Evolutionary conservation across 2,329 filamentous ascomycete species (phyloP), one percentile per base, ranked within the genome.

Genomic region (Botrytis tulipae): DNA sequence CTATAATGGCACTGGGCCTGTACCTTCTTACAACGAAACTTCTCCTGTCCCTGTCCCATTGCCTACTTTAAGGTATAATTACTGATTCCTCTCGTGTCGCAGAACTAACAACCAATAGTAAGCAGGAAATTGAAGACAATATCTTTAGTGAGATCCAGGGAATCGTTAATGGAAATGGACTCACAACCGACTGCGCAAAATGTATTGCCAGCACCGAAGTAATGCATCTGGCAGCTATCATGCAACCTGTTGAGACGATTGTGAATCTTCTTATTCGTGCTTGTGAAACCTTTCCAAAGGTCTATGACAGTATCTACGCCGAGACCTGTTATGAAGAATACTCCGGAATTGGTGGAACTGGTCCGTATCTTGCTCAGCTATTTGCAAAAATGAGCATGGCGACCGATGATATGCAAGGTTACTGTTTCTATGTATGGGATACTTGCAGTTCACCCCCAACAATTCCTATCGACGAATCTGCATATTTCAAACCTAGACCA

Each of bases 371-470:
- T 46, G 67, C 44, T 60, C 72, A 73, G 32, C 16, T 62, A 7
- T 72, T 68, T 68, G 70, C 70, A 35, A 72, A 40, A 37, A 71
- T 61, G 72, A 73, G 65, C n/a, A 73, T 73, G 35, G 48, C 72
- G 18, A 73, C 57, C 29, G 32, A 40, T 60, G 65, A 69, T 32
- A 71, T 71, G 66, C 57, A 70, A 48, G 65, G 72, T 35, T 70
- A 70, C 37, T 69, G 57, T 32, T 62, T 62, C n/a, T 59, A 73
- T 54, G 40, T 62, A 35, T 73, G 65, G 65, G 57, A 70, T 18
- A 69, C 70, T 66, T 72, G 70, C 44, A 66, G 46, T 57, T n/a
- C 54, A n/a, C 70, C 70, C 3, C 16, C 60, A 32, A 57, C 61
- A 1, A 46, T 72, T 25, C 60, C 46, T 32, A 66, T 72, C 20